These are phyloP conservation scores for Aspergillus nanangensis DNA, from an alignment of 495 filamentous ascomycete species.

Conservation along the genomic window DNA sequence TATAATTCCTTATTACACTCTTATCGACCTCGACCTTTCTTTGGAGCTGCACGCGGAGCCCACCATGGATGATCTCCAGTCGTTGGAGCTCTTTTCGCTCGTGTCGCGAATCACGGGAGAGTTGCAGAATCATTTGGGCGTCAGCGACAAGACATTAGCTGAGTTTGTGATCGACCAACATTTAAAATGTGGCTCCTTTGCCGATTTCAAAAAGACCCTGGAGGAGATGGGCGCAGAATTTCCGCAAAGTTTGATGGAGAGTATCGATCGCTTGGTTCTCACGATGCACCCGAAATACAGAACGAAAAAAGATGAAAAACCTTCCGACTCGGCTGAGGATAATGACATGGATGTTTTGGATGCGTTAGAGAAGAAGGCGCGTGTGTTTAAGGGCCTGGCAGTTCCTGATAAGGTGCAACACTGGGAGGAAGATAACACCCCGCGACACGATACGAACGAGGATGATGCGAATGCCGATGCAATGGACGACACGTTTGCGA, in stretches of 20 bases:
- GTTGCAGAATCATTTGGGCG: slow-evolving; percentile 87
- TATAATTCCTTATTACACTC: background rate
- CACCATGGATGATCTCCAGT: slow-evolving; percentile 83
- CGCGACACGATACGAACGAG: slow-evolving; percentile 22
- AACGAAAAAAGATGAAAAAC: slow-evolving; percentile 26
- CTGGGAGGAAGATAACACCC: slow-evolving; percentile 46
- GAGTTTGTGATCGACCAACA: slow-evolving; percentile 94
- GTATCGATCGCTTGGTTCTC: slow-evolving; percentile 79
- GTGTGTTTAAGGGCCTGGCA: slow-evolving; percentile 83
- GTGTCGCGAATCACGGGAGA: slow-evolving; percentile 94
- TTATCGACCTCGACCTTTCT: background rate
- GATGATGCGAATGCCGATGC: slow-evolving; percentile 46
- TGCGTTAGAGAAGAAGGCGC: slow-evolving; percentile 59
- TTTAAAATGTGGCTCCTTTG: slow-evolving; percentile 61
- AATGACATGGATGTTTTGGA: slow-evolving; percentile 37
- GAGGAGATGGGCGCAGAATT: slow-evolving; percentile 80
- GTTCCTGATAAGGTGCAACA: slow-evolving; percentile 73
- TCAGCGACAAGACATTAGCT: slow-evolving; percentile 89
- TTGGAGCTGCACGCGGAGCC: slow-evolving; percentile 1
- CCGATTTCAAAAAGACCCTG: slow-evolving; percentile 67
- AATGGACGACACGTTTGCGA: slow-evolving; percentile 91
- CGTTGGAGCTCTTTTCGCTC: slow-evolving; percentile 86
- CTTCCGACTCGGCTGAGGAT: slow-evolving; percentile 10
- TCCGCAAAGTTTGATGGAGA: slow-evolving; percentile 82
- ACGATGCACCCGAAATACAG: slow-evolving; percentile 91